Percentiles rank a stretch among this genome's conserved stretches.
These are phyloP conservation scores for Rossbeevera mucosa DNA, from an alignment of 768 basidiomycete genomes.

Conservation along the genomic window DNA sequence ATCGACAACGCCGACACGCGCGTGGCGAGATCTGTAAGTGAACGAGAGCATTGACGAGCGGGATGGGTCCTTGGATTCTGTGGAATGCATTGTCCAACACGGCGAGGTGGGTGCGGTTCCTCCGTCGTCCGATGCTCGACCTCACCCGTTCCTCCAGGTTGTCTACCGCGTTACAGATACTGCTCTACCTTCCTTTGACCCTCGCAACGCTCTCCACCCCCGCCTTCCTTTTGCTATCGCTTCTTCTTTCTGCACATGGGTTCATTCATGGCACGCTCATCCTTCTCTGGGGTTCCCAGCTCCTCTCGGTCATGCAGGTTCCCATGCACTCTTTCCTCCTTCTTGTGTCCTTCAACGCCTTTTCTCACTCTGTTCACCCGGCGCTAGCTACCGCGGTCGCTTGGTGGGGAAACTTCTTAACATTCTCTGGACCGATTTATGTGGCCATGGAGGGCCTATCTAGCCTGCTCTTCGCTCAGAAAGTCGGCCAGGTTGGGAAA, in stretches of 20 bases:
- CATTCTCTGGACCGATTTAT: slow-evolving; percentile 70
- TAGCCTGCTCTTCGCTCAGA: slow-evolving; percentile 77
- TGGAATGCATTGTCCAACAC: slow-evolving; percentile 63
- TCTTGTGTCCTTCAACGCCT: slow-evolving; percentile 82
- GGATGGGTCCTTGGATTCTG: slow-evolving; percentile 56
- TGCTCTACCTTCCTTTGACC: slow-evolving; percentile 80
- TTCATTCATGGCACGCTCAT: slow-evolving; percentile 79
- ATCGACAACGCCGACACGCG: background rate
- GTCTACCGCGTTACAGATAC: slow-evolving; percentile 73
- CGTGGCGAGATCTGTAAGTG: background rate
- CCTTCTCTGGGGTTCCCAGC: slow-evolving; percentile 64
- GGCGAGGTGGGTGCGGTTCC: slow-evolving; percentile 43
- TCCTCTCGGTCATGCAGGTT: slow-evolving; percentile 73
- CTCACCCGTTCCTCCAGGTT: slow-evolving; percentile 41
- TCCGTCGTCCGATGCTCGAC: background rate
- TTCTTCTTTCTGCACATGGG: slow-evolving; percentile 70
- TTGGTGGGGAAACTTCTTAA: slow-evolving; percentile 71
- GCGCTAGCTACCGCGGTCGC: slow-evolving; percentile 52
- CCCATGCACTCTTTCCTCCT: slow-evolving; percentile 86
- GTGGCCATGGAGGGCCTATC: slow-evolving; percentile 82
- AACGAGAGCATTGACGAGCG: background rate
- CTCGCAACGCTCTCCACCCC: slow-evolving; percentile 75
- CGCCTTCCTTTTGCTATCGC: slow-evolving; percentile 77
- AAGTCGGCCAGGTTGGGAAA: slow-evolving; percentile 73
- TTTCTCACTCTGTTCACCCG: slow-evolving; percentile 60